Base-by-base conservation (phyloP, 257 asterid genomes). In the Solanum chilense region DNA sequence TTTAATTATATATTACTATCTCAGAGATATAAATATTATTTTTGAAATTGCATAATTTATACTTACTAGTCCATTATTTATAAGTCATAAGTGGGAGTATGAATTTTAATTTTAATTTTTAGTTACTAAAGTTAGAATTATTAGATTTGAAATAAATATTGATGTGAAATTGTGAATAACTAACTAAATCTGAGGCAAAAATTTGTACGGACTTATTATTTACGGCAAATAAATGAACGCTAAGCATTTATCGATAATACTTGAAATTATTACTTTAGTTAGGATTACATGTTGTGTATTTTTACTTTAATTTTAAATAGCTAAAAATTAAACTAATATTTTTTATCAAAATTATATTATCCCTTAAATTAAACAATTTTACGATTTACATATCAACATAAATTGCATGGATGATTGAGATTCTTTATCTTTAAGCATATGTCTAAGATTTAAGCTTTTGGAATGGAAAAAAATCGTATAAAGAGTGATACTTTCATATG, bases 1-100 rank as follows among this genome's bases (percentile, higher is more conserved):
- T 52, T 52, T 52, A 52, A 52, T 52, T 52, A 37, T 37, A 37
- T 37, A 52, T 52, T 9, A 18, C 0, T 52, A 52, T 15, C 1
- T 52, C 62, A 15, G 3, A 52, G 10, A 0, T 1, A 6, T 3
- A 52, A 0, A 16, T 0, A 0, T 52, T 52, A 0, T 52, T 52
- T 52, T 52, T 0, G 1, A 52, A 52, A 60, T 21, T 64, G 18
- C 9, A 64, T 12, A 68, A 68, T 27, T 68, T 64, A 2, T n/a
- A n/a, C 71, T n/a, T 11, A 1, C 6, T 11, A n/a, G 3, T 62
- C 27, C 16, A 68, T 25, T 27, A 68, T 12, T 35, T 35, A 35
- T 35, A 35, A 37, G 39, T 37, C 39, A 37, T 68, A 27, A 31
- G 7, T 69, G 13, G 15, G 2, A 10, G 20, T 69, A 31, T 8